Evolutionary conservation across 371 early-diverging fungal genomes (phyloP).

Genomic region (Parasitella parasitica): DNA sequence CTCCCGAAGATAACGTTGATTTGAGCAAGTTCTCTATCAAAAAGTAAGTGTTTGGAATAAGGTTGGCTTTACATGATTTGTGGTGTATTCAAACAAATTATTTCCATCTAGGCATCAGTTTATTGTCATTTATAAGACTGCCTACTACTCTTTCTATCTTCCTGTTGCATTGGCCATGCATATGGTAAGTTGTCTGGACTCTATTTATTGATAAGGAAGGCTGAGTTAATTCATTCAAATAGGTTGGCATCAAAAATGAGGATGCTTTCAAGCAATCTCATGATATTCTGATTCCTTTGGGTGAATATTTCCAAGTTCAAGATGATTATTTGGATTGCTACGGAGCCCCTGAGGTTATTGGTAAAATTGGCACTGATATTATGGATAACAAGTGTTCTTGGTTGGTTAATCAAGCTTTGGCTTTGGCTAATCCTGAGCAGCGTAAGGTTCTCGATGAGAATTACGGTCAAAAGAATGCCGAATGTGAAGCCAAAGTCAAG

Average conservation of each 20-base stretch:
- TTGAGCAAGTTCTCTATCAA: constrained; percentile 84
- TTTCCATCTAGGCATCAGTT: constrained; percentile 66
- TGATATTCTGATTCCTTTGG: constrained; percentile 87
- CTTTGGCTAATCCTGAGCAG: constrained; percentile 75
- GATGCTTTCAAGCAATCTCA: constrained; percentile 78
- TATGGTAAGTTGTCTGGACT: constrained; percentile 55
- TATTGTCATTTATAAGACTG: constrained; percentile 97
- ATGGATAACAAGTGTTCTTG: constrained; percentile 99
- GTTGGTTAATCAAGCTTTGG: constrained; percentile 92
- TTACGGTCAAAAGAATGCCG: constrained; percentile 86
- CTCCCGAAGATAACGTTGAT: constrained; percentile 92
- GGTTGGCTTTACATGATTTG: no score
- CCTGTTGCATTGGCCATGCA: constrained; percentile 94
- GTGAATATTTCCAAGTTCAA: constrained; percentile 97
- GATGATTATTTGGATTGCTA: constrained; percentile 96
- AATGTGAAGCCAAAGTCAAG: constrained; percentile 80
- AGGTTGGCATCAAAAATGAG: constrained; percentile 77
- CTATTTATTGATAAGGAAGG: no score
- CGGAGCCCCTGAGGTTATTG: constrained; percentile 88
- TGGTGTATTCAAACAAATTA: not conserved
- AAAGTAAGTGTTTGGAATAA: constrained; percentile 55
- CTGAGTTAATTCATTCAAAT: not conserved
- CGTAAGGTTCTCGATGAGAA: constrained; percentile 83
- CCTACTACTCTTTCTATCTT: constrained; percentile 98
- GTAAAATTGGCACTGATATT: constrained; percentile 98